Evolutionary conservation across 768 basidiomycete genomes (phyloP), one percentile per base, ranked within the genome.

Genomic region (Termitomyces bulborhizus): DNA sequence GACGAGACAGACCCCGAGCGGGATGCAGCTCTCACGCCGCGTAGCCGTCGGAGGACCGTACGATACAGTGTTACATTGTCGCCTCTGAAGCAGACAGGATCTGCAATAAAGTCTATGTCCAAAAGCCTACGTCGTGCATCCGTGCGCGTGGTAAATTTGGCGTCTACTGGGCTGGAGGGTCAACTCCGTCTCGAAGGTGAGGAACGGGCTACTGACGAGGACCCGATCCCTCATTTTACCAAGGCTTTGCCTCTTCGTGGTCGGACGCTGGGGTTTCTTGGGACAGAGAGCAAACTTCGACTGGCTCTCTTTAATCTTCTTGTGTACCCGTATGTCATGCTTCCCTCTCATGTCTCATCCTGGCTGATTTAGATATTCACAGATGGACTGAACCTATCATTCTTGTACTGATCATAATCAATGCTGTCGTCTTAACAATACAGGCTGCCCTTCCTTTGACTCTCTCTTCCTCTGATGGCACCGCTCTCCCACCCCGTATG

Each of bases 381-480:
- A 93, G 91, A 56, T 88, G 83, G 80, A 95, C 94, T 16, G 96
- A 98, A 71, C 91, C 91, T 27, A 56, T 75, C 24, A 90, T 98
- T 57, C 80, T 98, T 43, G 62, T 88, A 24, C 76, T 94, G 51
- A 97, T 98, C 65, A 77, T 98, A 54, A 57, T 87, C 58, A 88
- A 97, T 65, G 90, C 91, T 18, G 75, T 91, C 54, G 76, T 95
- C 21, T 75, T 98, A 48, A 86, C 90, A 4, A 78, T 89, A 24
- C 94, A 98, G 71, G 81, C 91, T 7, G 80, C 88, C 36, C 78
- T 73, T 51, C 72, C 85, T 3, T 67, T 85, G 32, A 80, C 81
- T 18, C 71, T 87, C 3, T 70, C 80, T n/a, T 72, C 71, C n/a
- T 65, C 68, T 41, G 69, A 71, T 54, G 72, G 70, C 29, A 62